Base-by-base conservation (phyloP, 176 grass and related monocot species). In the Paspalum vaginatum region DNA sequence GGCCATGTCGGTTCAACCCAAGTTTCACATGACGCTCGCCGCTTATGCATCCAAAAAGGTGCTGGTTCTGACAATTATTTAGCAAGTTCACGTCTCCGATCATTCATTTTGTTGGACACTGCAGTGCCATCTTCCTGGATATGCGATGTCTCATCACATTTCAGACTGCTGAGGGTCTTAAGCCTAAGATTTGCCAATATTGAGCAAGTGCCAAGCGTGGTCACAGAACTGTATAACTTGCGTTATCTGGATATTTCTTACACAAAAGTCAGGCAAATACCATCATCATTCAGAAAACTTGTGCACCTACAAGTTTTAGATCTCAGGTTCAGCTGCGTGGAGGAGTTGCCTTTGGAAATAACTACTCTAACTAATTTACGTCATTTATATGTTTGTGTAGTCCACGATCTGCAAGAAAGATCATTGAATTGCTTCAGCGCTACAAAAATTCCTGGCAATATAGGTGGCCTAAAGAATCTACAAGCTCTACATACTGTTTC, bases 221-320 rank as follows among this genome's bases (percentile, higher is more conserved):
- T 91, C 32, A 74, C 58, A 22, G 71, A 83, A 45, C 44, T 83
- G 21, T 76, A 54, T 65, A 86, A 86, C 41, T 66, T 86, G 77
- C 86, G 38, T 41, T 88, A 83, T 88, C 43, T 88, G 26, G 74
- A 88, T 74, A 43, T 83, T 39, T 63, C 44, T 0, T 18, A 46
- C 38, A 74, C 76, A 73, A 76, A 84, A 17, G 81, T 91, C 42
- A 84, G 77, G 69, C 38, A 72, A 8, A 81, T 91, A 79, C 69
- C 89, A 1, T n/a, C 75, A 50, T 88, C 85, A 20, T 42, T 91
- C 11, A 60, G 75, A 39, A 91, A 91, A 48, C 89, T 91, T 42
- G 49, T 7, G 5, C 76, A 88, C 21, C 47, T 88, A 38, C 68
- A 91, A 42, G 78, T 83, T 58, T 66, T 91, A 42, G 63, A 88